Evolutionary conservation across 257 asterid species (phyloP).

Genomic region (Nicotiana attenuata): DNA sequence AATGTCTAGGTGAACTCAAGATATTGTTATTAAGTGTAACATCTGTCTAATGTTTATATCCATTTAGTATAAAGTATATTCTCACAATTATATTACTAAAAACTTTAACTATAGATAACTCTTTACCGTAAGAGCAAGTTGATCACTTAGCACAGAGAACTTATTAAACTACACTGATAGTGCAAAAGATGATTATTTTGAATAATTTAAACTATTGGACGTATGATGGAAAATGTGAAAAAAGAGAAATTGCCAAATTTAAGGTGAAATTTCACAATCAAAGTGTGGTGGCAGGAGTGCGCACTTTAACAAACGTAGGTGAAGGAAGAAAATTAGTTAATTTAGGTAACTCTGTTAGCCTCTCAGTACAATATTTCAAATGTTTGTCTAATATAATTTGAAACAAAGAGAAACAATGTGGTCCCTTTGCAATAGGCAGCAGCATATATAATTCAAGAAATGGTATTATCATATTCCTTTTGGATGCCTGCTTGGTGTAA

Average conservation of each 20-base stretch:
- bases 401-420: neutral
- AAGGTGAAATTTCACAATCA: neutral
- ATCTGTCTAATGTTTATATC: too few species aligned
- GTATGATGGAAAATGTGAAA: neutral
- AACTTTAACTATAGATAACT: too few species aligned
- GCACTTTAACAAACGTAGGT: neutral
- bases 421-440: neutral
- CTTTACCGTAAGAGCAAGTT: too few species aligned
- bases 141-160: too few species aligned
- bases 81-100: too few species aligned
- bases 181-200: neutral
- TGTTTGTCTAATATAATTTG: neutral
- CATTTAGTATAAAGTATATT: too few species aligned
- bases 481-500: neutral
- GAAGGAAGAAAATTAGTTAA: neutral
- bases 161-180: neutral
- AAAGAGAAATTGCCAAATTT: neutral
- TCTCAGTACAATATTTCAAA: neutral
- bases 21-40: too few species aligned
- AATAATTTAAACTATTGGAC: too few species aligned
- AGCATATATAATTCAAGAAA: neutral
- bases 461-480: neutral
- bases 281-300: neutral
- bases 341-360: neutral
- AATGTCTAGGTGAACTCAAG: neutral